Base-by-base conservation (phyloP, 2,329 filamentous ascomycete species). In the Aspergillus novofumigatus region DNA sequence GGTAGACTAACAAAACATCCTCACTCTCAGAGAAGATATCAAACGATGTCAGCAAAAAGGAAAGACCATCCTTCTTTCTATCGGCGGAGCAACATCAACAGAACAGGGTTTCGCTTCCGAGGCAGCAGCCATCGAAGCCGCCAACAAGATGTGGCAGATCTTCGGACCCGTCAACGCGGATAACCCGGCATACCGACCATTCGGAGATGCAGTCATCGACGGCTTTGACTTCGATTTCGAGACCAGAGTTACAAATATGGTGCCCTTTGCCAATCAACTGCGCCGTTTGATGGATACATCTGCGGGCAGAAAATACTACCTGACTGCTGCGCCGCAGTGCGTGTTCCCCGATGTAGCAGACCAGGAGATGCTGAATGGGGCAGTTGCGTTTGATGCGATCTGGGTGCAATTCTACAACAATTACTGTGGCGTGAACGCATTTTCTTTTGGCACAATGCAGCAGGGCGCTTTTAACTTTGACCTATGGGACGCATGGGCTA, bases 141-240 rank as follows among this genome's bases (percentile, higher is more conserved):
- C 88, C 0, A 74, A 87, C 55, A 77, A 81, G 21, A 75, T 92
- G 55, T 92, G 88, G 88, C 77, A 82, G 52, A 87, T 86, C 61
- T 91, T 91, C 69, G 89, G 89, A 2, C 85, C 88, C 4, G 67
- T 72, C 6, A 66, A 71, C 42, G 65, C 73, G 9, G 75, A 72
- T 26, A 77, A 72, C 47, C 72, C 70, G 1, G 76, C 76, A 6
- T 78, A 83, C 56, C 83, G 89, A 10, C 89, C 89, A 1, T 91
- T 91, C 68, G 86, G 86, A 54, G 72, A 75, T 11, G 83, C 85
- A 9, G 78, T 83, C 4, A 75, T 92, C 48, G 87, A 92, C 69
- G 89, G 89, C 4, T 91, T 92, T 70, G 89, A 92, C 72, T 85
- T 91, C 61, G 89, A 92, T 70, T 86, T 91, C 59, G 88, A 91